Percentiles rank a stretch among this genome's conserved stretches.
Evolutionary conservation across 129 eudicot genomes (phyloP).

Genomic region (Chrysanthemum makinoi): DNA sequence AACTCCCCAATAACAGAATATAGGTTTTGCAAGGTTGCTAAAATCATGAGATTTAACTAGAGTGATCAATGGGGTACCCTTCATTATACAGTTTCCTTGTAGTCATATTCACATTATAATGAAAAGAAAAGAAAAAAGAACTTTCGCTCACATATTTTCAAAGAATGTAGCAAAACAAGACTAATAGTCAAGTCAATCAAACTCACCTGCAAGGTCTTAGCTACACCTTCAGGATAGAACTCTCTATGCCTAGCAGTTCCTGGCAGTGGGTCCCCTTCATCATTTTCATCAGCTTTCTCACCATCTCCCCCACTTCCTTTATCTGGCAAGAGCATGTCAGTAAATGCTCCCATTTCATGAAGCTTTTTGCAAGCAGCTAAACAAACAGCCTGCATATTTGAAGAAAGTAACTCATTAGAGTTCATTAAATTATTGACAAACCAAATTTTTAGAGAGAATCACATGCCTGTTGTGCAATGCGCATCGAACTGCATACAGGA

Average conservation of each 20-base stretch:
- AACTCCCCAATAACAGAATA: no score
- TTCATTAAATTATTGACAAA: not conserved
- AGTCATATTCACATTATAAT: no score
- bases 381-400: conserved; percentile 83
- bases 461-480: conserved; percentile 94
- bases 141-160: not conserved
- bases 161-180: not conserved
- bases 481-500: conserved; percentile 94
- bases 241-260: conserved; percentile 99
- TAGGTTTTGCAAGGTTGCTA: no score
- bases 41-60: no score
- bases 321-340: conserved; percentile 99
- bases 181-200: not conserved
- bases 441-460: not conserved
- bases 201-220: conserved; percentile 79
- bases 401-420: conserved; percentile 5
- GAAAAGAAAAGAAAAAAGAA: no score
- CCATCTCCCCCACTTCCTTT: conserved; percentile 86
- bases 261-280: conserved; percentile 87
- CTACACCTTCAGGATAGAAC: conserved; percentile 97
- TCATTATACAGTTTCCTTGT: no score
- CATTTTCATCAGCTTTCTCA: conserved; percentile 70
- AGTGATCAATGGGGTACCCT: no score
- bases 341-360: conserved; percentile 98
- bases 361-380: conserved; percentile 99